Conservation (phyloP, 2,329 filamentous ascomycete species). For the Catunica adiposa region DNA sequence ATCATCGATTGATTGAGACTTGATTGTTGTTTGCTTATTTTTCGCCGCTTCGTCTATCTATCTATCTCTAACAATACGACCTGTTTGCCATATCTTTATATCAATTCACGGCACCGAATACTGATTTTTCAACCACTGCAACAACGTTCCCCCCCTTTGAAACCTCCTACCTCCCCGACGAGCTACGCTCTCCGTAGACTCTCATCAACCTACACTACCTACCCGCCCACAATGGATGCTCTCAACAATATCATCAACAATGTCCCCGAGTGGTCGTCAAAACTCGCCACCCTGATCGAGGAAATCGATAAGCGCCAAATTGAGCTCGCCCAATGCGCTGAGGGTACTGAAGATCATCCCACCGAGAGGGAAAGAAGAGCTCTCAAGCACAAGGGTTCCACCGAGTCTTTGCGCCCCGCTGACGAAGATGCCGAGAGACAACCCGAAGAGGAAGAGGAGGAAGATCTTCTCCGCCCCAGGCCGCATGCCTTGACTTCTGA, state of each 20-base stretch:
- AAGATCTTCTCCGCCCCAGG: conserved; percentile 10
- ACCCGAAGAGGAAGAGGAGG: conserved; percentile 13
- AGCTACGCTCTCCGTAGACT: conserved; percentile 2
- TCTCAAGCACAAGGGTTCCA: conserved; percentile 35
- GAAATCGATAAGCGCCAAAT: conserved; percentile 45
- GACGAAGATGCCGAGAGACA: conserved; percentile 24
- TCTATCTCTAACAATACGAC: no score
- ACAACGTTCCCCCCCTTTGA: neutral
- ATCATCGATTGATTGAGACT: neutral
- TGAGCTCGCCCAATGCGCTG: conserved; percentile 36
- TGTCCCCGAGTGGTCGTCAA: conserved; percentile 42
- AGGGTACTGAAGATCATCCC: conserved; percentile 14
- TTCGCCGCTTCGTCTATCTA: neutral
- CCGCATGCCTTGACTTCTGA: conserved; percentile 16
- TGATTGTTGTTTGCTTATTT: neutral
- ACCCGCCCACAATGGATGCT: conserved; percentile 34
- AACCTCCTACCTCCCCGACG: neutral
- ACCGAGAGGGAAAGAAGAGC: conserved; percentile 20
- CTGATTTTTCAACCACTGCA: neutral
- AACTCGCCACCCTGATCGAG: conserved; percentile 42
- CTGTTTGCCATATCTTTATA: no score
- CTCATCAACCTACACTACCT: neutral
- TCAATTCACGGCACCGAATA: no score
- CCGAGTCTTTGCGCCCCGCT: conserved; percentile 34
- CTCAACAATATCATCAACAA: conserved; percentile 37